Conservation (phyloP, 495 filamentous ascomycete genomes). For the Pyronema domesticum region DNA sequence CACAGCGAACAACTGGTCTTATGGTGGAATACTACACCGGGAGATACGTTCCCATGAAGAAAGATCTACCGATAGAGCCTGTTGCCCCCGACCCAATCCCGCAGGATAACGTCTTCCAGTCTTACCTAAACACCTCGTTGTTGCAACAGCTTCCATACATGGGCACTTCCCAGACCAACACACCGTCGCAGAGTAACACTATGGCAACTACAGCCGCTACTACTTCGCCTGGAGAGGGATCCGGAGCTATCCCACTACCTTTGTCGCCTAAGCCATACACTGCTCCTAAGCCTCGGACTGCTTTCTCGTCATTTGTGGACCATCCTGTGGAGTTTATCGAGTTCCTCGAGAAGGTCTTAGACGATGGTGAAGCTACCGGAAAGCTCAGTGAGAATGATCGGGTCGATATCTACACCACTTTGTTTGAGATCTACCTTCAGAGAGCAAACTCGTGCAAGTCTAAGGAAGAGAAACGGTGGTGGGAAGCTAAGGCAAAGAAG, state of each 20-base stretch:
- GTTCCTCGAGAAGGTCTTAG: slow-evolving; percentile 70
- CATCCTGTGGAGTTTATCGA: slow-evolving; percentile 76
- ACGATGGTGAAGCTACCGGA: slow-evolving; percentile 30
- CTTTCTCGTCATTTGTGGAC: slow-evolving; percentile 93
- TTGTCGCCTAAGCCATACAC: slow-evolving; percentile 31
- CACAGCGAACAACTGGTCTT: slow-evolving; percentile 56
- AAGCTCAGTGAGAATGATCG: slow-evolving; percentile 35
- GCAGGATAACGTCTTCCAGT: slow-evolving; percentile 18
- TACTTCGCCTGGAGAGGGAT: slow-evolving; percentile 25
- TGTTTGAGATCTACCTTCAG: slow-evolving; percentile 96
- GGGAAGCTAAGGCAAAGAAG: slow-evolving; percentile 77
- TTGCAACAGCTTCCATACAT: slow-evolving; percentile 51
- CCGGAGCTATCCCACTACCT: slow-evolving; percentile 12
- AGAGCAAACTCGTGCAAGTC: slow-evolving; percentile 51
- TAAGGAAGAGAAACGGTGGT: slow-evolving; percentile 55
- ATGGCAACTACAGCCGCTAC: slow-evolving; percentile 11
- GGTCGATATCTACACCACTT: slow-evolving; percentile 75
- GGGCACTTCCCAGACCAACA: slow-evolving; percentile 33
- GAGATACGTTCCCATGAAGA: slow-evolving; percentile 49
- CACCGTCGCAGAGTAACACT: slow-evolving; percentile 28
- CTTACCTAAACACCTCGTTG: slow-evolving; percentile 20
- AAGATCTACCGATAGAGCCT: slow-evolving; percentile 33
- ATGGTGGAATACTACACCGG: slow-evolving; percentile 92
- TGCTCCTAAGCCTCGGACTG: slow-evolving; percentile 66
- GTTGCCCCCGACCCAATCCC: slow-evolving; percentile 14